A percentile compares a stretch with the other conserved stretches of the same genome.
phyloP scores from a whole-genome alignment of 495 filamentous ascomycete species.

The Annulohypoxylon stygium region DNA sequence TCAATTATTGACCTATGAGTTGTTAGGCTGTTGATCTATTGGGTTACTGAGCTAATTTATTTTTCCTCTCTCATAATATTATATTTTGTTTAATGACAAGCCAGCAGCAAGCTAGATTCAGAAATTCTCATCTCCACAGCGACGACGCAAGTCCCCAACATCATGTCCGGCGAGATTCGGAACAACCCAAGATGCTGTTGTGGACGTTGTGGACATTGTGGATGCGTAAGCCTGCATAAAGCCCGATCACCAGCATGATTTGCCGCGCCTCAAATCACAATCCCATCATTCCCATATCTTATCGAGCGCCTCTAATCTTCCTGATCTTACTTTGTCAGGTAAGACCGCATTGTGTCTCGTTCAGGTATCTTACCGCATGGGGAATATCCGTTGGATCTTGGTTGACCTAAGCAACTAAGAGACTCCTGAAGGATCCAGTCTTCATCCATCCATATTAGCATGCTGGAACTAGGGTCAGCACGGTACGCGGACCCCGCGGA shows the following conservation, averaged over 20 bases:
- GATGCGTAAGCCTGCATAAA: constrained; percentile 45
- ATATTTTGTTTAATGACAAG: background rate
- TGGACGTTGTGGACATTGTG: background rate
- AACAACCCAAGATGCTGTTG: constrained; percentile 7
- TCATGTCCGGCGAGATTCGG: constrained; percentile 44
- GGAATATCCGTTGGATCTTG: constrained; percentile 31
- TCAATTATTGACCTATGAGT: constrained; percentile 6
- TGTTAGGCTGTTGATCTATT: constrained; percentile 2
- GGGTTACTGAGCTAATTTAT: background rate
- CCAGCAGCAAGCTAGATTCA: background rate
- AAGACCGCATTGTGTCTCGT: constrained; percentile 11
- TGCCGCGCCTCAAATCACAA: constrained; percentile 10
- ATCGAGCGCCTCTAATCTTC: constrained; percentile 19
- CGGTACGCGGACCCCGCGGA: constrained; percentile 15
- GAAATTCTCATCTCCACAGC: constrained; percentile 10
- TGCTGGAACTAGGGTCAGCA: background rate
- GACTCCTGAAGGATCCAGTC: constrained; percentile 38
- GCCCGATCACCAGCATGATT: constrained; percentile 23
- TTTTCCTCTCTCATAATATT: background rate
- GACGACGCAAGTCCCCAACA: constrained; percentile 46
- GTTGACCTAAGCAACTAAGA: constrained; percentile 21
- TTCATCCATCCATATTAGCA: constrained; percentile 37
- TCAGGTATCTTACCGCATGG: constrained; percentile 27
- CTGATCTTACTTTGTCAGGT: constrained; percentile 4
- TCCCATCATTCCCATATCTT: constrained; percentile 29